These are phyloP conservation scores for Aureobasidium lini DNA, from an alignment of 2,329 filamentous ascomycete genomes.

Conservation along the genomic window DNA sequence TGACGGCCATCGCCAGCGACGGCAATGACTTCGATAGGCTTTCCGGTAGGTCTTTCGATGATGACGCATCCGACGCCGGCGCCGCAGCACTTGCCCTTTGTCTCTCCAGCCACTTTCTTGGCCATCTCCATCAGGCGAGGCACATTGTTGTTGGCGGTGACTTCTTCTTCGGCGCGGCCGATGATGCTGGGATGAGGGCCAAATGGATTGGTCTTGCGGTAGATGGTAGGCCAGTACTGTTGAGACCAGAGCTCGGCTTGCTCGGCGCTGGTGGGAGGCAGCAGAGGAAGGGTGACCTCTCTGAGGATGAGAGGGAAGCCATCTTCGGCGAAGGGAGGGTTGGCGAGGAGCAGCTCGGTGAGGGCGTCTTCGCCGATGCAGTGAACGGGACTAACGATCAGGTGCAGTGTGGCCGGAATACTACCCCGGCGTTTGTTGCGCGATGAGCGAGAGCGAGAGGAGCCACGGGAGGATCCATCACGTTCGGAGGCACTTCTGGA, in stretches of 20 bases:
- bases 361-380: constrained; percentile 50
- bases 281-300: constrained; percentile 60
- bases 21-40: constrained; percentile 52
- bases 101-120: constrained; percentile 53
- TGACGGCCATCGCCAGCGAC: constrained; percentile 71
- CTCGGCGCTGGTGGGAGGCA: constrained; percentile 66
- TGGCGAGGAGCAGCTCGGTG: constrained; percentile 29
- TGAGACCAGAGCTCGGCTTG: constrained; percentile 69
- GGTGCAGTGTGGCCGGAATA: constrained; percentile 34
- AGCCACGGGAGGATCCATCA: constrained; percentile 11
- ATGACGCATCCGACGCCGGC: constrained; percentile 68
- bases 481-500: constrained; percentile 14
- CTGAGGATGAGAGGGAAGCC: constrained; percentile 47
- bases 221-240: constrained; percentile 77
- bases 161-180: constrained; percentile 59
- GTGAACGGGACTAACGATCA: constrained; percentile 45
- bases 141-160: constrained; percentile 50
- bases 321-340: constrained; percentile 33
- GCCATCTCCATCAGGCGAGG: constrained; percentile 57
- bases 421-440: constrained; percentile 15
- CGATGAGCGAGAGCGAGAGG: constrained; percentile 14
- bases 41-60: constrained; percentile 50
- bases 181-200: constrained; percentile 75
- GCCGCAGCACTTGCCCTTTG: constrained; percentile 52
- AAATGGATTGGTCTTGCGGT: constrained; percentile 80